These are phyloP conservation scores for Exophiala phaeomuriformis DNA, from an alignment of 2,329 filamentous ascomycete species.

Conservation along the genomic window DNA sequence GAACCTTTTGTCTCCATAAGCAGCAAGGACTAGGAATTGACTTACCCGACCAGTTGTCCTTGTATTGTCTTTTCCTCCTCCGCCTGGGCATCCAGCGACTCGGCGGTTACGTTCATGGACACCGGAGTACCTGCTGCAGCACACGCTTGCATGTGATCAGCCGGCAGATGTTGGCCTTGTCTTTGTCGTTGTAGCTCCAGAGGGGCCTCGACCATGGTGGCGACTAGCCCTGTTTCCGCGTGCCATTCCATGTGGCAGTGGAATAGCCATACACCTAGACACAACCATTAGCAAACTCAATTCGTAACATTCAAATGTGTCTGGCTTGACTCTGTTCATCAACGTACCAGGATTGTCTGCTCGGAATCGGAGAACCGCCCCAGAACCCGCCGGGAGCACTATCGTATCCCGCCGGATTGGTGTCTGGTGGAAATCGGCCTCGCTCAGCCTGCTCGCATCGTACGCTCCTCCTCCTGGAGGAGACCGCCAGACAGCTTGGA, in stretches of 20 bases:
- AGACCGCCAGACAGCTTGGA: slow-evolving; percentile 54
- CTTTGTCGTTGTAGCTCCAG: slow-evolving; percentile 50
- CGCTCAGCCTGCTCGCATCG: slow-evolving; percentile 13
- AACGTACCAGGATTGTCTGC: slow-evolving; percentile 34
- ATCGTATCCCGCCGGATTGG: slow-evolving; percentile 64
- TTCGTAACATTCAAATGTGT: neutral
- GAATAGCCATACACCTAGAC: slow-evolving; percentile 56
- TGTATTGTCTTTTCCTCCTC: neutral
- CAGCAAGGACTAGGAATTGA: neutral
- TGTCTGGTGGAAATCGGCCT: slow-evolving; percentile 35
- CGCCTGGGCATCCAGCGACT: neutral
- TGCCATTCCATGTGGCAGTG: slow-evolving; percentile 81
- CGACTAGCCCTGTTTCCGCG: slow-evolving; percentile 54
- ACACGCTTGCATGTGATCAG: neutral
- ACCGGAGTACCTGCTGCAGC: neutral
- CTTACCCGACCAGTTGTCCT: neutral
- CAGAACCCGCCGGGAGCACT: slow-evolving; percentile 56
- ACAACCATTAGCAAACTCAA: neutral
- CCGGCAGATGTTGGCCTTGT: slow-evolving; percentile 15
- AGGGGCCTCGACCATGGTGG: slow-evolving; percentile 45
- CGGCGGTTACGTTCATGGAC: neutral
- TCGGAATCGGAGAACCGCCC: slow-evolving; percentile 52
- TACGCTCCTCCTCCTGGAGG: slow-evolving; percentile 1
- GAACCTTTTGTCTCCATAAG: neutral
- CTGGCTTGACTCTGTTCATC: neutral